Conservation (phyloP, 805 yeast species). For the Cyberlindnera meyerae region DNA sequence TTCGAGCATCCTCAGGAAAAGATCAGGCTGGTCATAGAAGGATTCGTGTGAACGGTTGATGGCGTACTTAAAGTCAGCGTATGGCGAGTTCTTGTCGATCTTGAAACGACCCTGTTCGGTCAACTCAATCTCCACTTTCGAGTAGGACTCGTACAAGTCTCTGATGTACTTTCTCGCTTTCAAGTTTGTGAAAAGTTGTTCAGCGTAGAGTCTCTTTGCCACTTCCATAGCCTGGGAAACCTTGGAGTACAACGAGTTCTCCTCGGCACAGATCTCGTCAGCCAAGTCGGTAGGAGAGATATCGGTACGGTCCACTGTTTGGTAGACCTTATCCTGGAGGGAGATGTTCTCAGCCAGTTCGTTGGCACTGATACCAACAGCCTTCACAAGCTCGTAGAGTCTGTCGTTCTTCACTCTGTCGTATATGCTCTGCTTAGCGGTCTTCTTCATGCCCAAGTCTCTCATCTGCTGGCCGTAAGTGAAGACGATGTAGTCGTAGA, state of each 20-base stretch:
- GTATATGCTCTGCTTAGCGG: constrained; percentile 47
- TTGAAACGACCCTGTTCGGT: constrained; percentile 80
- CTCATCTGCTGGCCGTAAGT: constrained; percentile 44
- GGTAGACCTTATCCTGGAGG: constrained; percentile 61
- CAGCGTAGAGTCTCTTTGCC: constrained; percentile 69
- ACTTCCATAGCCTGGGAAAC: constrained; percentile 63
- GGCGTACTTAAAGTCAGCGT: constrained; percentile 89
- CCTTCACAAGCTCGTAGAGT: constrained; percentile 59
- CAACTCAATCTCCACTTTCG: constrained; percentile 64
- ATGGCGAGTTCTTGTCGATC: constrained; percentile 76
- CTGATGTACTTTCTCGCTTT: constrained; percentile 68
- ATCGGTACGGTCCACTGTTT: constrained; percentile 50
- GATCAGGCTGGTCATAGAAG: constrained; percentile 69
- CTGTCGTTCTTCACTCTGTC: constrained; percentile 65
- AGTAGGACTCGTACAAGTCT: constrained; percentile 55
- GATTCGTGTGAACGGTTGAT: constrained; percentile 74
- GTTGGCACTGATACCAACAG: constrained; percentile 73
- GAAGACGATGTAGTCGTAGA: constrained; percentile 78
- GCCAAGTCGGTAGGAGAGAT: constrained; percentile 59
- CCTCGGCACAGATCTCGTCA: constrained; percentile 32
- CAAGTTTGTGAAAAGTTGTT: constrained; percentile 77
- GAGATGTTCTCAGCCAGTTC: constrained; percentile 79
- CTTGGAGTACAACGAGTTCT: constrained; percentile 47
- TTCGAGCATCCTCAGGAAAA: constrained; percentile 82
- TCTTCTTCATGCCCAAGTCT: constrained; percentile 28